Evolutionary conservation across 805 yeast genomes (phyloP), one percentile per base, ranked within the genome.

Genomic region (Candida nemodendra): DNA sequence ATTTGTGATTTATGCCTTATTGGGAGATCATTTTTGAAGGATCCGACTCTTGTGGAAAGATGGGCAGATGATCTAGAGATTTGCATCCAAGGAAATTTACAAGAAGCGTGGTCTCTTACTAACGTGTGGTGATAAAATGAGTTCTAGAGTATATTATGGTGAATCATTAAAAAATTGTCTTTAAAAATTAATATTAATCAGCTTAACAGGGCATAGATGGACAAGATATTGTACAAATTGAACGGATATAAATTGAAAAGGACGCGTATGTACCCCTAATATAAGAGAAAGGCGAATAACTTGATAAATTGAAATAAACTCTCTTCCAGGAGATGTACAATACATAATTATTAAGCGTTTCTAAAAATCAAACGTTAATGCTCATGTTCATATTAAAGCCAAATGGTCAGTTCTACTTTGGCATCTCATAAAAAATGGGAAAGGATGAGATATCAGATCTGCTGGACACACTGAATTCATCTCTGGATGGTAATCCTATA

Each of bases 41-140:
- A 72, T 44, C 80, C 82, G 3, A 73, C 70, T n/a, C 62, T 74
- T 26, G 75, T 65, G 5, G 68, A 70, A 58, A 48, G 54, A 5
- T 72, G 74, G 66, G 84, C 83, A 2, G 70, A 71, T 28, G 66
- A 73, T 26, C 59, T 76, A 31, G 71, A 61, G 3, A 68, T 75
- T 18, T 41, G 41, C 18, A 28, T 43, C 18, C 53, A 50, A 36
- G 41, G 44, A 49, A 50, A 32, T 29, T 4, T 50, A 9, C 53
- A 50, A 28, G 39, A 27, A 18, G 55, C 52, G 2, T 46, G 47
- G 48, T 27, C 40, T 9, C 44, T 42, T 24, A 38, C 41, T 4
- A 44, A 38, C 25, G 50, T 42, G 3, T 48, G 54, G 50, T 33
- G 18, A 37, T 14, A 8, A 18, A 27, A 12, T 14, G 9, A 15